Evolutionary conservation across 805 yeast species (phyloP).

Genomic region (Myxozyma kluyveri): DNA sequence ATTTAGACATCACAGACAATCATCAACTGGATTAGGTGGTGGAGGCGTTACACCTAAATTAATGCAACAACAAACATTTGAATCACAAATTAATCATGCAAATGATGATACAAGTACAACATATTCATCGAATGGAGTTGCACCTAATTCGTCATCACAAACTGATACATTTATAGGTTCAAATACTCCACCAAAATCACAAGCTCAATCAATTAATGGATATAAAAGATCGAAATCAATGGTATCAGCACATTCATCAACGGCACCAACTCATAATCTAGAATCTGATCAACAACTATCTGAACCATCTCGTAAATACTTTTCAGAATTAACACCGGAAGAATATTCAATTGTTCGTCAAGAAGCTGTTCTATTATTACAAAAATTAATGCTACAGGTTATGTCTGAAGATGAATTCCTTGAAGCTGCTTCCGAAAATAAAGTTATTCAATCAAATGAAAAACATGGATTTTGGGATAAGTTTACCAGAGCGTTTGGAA

Average conservation of each 20-base stretch:
- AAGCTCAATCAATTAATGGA: too few species aligned
- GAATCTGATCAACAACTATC: too few species aligned
- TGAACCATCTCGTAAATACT: slow-evolving; percentile 30
- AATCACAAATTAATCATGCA: slow-evolving; percentile 4
- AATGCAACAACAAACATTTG: slow-evolving; percentile 4
- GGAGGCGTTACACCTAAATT: slow-evolving; percentile 19
- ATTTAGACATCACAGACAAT: slow-evolving; percentile 53
- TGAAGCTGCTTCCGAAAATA: slow-evolving; percentile 32
- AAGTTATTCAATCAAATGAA: slow-evolving; percentile 33
- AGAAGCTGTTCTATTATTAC: slow-evolving; percentile 51
- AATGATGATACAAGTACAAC: background rate
- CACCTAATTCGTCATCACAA: background rate
- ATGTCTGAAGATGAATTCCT: slow-evolving; percentile 42
- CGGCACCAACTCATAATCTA: too few species aligned
- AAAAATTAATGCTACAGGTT: slow-evolving; percentile 37
- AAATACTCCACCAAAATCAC: background rate
- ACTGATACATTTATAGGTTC: background rate
- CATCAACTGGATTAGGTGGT: slow-evolving; percentile 12
- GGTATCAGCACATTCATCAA: too few species aligned
- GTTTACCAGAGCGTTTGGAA: slow-evolving; percentile 42
- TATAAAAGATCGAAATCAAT: too few species aligned
- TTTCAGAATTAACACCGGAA: slow-evolving; percentile 45
- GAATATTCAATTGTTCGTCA: slow-evolving; percentile 62
- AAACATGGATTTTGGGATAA: slow-evolving; percentile 49
- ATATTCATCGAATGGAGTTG: background rate